Percentiles rank a stretch among this genome's conserved stretches.
Conservation (phyloP, 1,139 yeast species). For the Taiozyma onychis region DNA sequence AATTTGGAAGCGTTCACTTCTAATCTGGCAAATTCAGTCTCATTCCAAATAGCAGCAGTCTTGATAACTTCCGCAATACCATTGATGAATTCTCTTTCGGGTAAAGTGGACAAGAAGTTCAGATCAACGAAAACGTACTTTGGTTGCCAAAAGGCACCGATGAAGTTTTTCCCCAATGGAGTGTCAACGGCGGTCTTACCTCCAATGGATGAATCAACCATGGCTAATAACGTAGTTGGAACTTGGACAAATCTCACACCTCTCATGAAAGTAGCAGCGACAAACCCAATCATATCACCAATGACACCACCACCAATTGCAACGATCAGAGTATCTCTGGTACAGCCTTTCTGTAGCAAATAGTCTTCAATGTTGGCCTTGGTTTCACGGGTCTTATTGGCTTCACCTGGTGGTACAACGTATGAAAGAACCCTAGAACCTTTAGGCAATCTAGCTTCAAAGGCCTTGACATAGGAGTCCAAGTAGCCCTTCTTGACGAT, state of each 20-base stretch:
- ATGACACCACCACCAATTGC: slow-evolving; percentile 99
- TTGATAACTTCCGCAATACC: slow-evolving; percentile 99
- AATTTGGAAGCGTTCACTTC: slow-evolving; percentile 71
- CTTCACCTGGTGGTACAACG: slow-evolving; percentile 88
- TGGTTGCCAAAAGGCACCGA: slow-evolving; percentile 99
- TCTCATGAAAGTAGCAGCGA: slow-evolving; percentile 98
- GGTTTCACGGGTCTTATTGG: slow-evolving; percentile 80
- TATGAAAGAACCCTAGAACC: slow-evolving; percentile 64
- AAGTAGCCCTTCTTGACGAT: slow-evolving; percentile 65
- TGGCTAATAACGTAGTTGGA: slow-evolving; percentile 89
- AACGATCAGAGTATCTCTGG: slow-evolving; percentile 89
- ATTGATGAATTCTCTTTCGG: slow-evolving; percentile 90
- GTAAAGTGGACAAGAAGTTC: slow-evolving; percentile 79
- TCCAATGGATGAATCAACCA: slow-evolving; percentile 98
- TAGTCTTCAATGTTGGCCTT: slow-evolving; percentile 94
- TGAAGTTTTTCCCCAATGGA: slow-evolving; percentile 92
- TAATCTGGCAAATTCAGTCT: slow-evolving; percentile 74
- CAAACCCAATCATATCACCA: slow-evolving; percentile 99
- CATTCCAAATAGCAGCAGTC: slow-evolving; percentile 98
- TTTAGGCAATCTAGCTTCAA: slow-evolving; percentile 36
- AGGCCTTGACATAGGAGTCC: slow-evolving; percentile 31
- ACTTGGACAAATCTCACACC: slow-evolving; percentile 93
- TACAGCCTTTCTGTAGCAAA: slow-evolving; percentile 80
- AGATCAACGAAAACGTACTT: slow-evolving; percentile 83
- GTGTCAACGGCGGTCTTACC: slow-evolving; percentile 99